These are phyloP conservation scores for Podospora appendiculata DNA, from an alignment of 495 filamentous ascomycete genomes.

Conservation along the genomic window DNA sequence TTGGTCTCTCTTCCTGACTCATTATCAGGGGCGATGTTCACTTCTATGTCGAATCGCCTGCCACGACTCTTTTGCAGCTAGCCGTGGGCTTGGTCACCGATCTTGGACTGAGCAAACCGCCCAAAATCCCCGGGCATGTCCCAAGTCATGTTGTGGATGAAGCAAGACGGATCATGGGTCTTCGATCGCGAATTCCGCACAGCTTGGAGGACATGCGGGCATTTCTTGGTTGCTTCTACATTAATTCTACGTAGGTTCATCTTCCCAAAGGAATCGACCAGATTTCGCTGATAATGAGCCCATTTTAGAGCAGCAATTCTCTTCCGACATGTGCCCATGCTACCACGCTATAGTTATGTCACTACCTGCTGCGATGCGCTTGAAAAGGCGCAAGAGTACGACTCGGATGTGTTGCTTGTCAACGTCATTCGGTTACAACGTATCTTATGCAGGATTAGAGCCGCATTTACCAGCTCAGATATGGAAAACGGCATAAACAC, in stretches of 20 bases:
- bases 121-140: not conserved
- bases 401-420: constrained; percentile 12
- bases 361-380: constrained; percentile 13
- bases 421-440: constrained; percentile 14
- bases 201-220: constrained; percentile 16
- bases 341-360: constrained; percentile 10
- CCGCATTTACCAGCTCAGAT: constrained; percentile 9
- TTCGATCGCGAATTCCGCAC: not conserved
- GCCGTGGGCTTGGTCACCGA: constrained; percentile 12
- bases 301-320: constrained; percentile 6
- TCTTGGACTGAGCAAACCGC: constrained; percentile 12
- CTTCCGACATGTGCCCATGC: constrained; percentile 9
- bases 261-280: not conserved
- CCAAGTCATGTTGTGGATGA: constrained; percentile 6
- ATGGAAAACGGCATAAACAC: not conserved
- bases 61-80: constrained; percentile 14
- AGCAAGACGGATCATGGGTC: constrained; percentile 1
- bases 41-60: constrained; percentile 10
- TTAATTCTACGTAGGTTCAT: constrained; percentile 10
- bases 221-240: constrained; percentile 13
- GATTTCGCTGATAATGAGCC: not conserved
- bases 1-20: not conserved
- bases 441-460: constrained; percentile 2
- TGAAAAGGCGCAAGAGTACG: constrained; percentile 2
- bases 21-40: constrained; percentile 12